Base-by-base conservation (phyloP, 768 basidiomycete genomes). In the Boletus rubropictus region DNA sequence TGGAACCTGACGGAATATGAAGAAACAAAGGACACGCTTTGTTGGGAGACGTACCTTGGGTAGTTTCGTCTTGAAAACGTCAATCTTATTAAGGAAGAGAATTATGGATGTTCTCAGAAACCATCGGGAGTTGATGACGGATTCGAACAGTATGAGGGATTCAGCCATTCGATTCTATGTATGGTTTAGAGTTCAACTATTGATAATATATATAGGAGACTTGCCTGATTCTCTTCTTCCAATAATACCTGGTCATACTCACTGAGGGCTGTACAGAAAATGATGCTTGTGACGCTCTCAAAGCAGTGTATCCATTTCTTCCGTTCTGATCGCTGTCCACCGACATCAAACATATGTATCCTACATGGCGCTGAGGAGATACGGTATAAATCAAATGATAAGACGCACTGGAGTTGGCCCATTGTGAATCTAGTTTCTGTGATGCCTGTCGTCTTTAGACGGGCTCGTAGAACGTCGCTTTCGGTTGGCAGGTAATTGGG, bases 381-480 rank as follows among this genome's bases (percentile, higher is more conserved):
- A 32, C 0, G 17, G 2, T 7, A 39, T 0, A 2, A 1, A 0
- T 5, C 0, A 10, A 18, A 3, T 5, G 1, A 24, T 15, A 2
- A 18, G 14, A 75, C 76, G 48, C 52, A 81, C 78, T 78, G 77
- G 6, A 81, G 62, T 40, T 73, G 78, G 3, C 84, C 86, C 76
- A 88, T 79, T 11, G 72, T 74, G 48, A 89, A 89, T 59, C 84
- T 69, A 6, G 93, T 96, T 69, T 97, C 93, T 5, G 82, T 84
- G 57, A 97, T 94, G 15, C 92, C 92, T 3, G 87, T 84, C 46
- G 84, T 90, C 72, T 94, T 94, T 48, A 82, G 81, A 53, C 91
- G 79, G n/a, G 90, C 89, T 21, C 90, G 74, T 22, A 97, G 71
- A 3, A 95, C 86, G 61, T 97, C 94, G 7, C 78, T 82, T 59